Evolutionary conservation across 495 filamentous ascomycete species (phyloP).

Genomic region (Thermochaetoides thermophila): DNA sequence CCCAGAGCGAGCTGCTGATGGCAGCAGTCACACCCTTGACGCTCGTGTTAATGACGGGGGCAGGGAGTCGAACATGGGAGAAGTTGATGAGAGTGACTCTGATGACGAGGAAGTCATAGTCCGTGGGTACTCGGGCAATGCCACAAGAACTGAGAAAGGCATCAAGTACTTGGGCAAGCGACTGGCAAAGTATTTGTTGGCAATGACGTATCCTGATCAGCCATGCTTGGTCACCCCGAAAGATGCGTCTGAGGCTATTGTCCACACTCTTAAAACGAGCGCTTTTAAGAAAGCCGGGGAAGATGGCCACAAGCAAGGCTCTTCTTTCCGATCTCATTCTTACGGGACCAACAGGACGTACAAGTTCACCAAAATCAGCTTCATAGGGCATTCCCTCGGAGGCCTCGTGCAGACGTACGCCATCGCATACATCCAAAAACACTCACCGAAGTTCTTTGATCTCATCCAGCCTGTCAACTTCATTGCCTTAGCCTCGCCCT

Average conservation of each 20-base stretch:
- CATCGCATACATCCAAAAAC: conserved; percentile 93
- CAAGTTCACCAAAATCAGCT: conserved; percentile 88
- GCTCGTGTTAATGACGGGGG: conserved; percentile 26
- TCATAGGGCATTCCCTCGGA: conserved; percentile 85
- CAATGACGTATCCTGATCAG: conserved; percentile 85
- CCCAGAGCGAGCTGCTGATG: neutral
- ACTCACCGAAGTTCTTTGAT: conserved; percentile 83
- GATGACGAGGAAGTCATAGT: conserved; percentile 88
- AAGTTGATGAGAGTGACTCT: too few relatives aligned
- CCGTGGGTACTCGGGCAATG: conserved; percentile 80
- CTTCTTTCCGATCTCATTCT: conserved; percentile 25
- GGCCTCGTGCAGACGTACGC: conserved; percentile 89
- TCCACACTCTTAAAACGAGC: conserved; percentile 18
- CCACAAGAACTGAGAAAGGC: conserved; percentile 75
- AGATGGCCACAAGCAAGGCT: conserved; percentile 38
- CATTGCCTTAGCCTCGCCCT: conserved; percentile 77
- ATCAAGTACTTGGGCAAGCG: conserved; percentile 96
- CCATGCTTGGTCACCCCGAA: conserved; percentile 60
- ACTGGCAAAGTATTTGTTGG: conserved; percentile 76
- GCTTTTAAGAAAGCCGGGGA: conserved; percentile 16
- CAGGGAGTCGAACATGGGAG: too few relatives aligned
- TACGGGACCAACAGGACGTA: conserved; percentile 45
- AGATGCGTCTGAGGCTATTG: conserved; percentile 27
- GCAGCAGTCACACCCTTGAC: too few relatives aligned
- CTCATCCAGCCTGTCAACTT: conserved; percentile 84